Evolutionary conservation across 2,329 filamentous ascomycete species (phyloP), one percentile per base, ranked within the genome.

Genomic region (Pseudocercospora pini-densiflorae): DNA sequence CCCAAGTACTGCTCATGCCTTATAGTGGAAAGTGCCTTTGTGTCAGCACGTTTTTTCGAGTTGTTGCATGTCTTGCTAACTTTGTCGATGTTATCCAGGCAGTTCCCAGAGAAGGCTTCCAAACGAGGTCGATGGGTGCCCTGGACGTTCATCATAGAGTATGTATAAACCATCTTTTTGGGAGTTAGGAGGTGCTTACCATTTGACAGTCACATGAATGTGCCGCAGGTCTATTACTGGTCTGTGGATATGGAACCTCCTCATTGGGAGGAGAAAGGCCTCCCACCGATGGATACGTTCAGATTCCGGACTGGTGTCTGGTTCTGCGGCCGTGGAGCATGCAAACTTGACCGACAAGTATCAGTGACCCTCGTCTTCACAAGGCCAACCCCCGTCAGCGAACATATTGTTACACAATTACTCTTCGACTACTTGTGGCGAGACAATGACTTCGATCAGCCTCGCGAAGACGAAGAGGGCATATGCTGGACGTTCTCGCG

Each of bases 221-320:
- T 79, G 1, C 77, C 77, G 3, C 75, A 79, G 45, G 77, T 79
- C n/a, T 79, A 76, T 66, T 77, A 74, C 63, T 79, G 77, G 77
- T 76, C 75, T 6, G 76, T 78, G 10, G 74, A 68, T n/a, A 69
- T 75, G 64, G 65, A 74, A 3, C 75, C 75, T 43, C 75, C 76
- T 5, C 23, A 59, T 2, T 68, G 63, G 63, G 70, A 74, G 40
- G 71, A 73, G 40, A 67, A 59, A 6, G 68, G 64, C 7, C 67
- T 74, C 8, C 74, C 74, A 1, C 54, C 68, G 21, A 77, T 78
- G 57, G 70, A 77, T 21, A 66, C 72, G 36, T 78, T 77, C 47
- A 75, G 77, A 9, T 75, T 79, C 33, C 73, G 77, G 6, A 69
- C 77, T 12, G 77, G 77, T 10, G 77, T 75, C 10, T 79, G 77